Percentiles rank a stretch among this genome's conserved stretches.
phyloP scores from a whole-genome alignment of 1,284 basidiomycete genomes.

The Trichosporon sp. region DNA sequence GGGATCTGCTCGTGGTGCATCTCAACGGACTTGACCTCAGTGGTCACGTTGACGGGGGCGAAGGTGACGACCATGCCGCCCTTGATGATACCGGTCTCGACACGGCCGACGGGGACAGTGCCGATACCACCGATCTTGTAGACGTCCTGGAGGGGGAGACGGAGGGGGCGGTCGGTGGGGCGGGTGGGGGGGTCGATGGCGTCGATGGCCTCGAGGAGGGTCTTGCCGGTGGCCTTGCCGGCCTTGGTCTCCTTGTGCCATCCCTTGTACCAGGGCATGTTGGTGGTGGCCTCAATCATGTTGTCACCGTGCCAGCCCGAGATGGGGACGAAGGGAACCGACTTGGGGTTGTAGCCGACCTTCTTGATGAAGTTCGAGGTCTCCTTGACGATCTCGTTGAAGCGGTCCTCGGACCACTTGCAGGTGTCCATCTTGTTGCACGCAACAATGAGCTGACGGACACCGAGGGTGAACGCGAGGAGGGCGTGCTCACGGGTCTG shows the following conservation, averaged over 20 bases:
- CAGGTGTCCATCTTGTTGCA: slow-evolving; percentile 64
- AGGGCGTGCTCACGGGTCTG: slow-evolving; percentile 99
- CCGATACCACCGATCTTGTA: slow-evolving; percentile 99
- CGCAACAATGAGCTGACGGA: slow-evolving; percentile 99
- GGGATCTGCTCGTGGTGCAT: slow-evolving; percentile 99
- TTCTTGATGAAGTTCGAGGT: slow-evolving; percentile 99
- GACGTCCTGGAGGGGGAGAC: slow-evolving; percentile 99
- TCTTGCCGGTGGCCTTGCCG: slow-evolving; percentile 93
- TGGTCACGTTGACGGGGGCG: slow-evolving; percentile 92
- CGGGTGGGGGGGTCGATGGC: slow-evolving; percentile 96
- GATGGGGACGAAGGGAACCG: slow-evolving; percentile 97
- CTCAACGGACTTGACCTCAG: slow-evolving; percentile 81
- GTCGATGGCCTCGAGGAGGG: slow-evolving; percentile 98
- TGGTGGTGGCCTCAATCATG: slow-evolving; percentile 97
- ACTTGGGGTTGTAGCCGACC: slow-evolving; percentile 99
- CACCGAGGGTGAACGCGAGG: slow-evolving; percentile 99
- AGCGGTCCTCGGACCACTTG: slow-evolving; percentile 97
- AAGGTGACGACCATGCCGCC: slow-evolving; percentile 98
- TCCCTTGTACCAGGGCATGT: slow-evolving; percentile 99
- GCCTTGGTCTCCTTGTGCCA: slow-evolving; percentile 95
- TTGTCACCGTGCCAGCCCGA: slow-evolving; percentile 99
- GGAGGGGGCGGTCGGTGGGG: slow-evolving; percentile 99
- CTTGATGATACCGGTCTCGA: slow-evolving; percentile 99
- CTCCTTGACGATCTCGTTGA: slow-evolving; percentile 99
- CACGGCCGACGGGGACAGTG: slow-evolving; percentile 99